Conservation (phyloP, 441 rosid species). For the Brassica hybrid region DNA sequence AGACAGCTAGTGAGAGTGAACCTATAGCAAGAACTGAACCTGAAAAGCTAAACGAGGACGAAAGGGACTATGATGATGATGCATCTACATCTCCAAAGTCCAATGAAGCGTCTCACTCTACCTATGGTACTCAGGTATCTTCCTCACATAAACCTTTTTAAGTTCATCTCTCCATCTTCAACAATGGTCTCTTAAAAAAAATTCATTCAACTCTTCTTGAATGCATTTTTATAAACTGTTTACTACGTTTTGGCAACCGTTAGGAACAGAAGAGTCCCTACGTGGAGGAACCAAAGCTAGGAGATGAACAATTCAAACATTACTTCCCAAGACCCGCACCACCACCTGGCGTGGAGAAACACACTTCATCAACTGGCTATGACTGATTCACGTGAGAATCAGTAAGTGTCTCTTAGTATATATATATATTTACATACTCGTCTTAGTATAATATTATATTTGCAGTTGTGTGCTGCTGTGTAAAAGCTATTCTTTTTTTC, state of each 20-base stretch:
- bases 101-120: conserved; percentile 54
- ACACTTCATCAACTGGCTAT: conserved; percentile 45
- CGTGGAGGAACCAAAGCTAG: conserved; percentile 70
- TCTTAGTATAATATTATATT: conserved; percentile 10
- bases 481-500: neutral
- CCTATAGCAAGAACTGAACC: conserved; percentile 44
- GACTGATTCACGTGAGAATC: conserved; percentile 38
- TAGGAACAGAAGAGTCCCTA: conserved; percentile 74
- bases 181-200: neutral
- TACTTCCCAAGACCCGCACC: conserved; percentile 77
- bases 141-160: conserved; percentile 16
- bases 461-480: conserved; percentile 25
- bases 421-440: neutral
- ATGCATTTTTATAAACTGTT: conserved; percentile 7
- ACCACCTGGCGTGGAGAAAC: conserved; percentile 79
- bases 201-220: neutral
- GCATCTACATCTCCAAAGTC: conserved; percentile 50
- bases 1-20: conserved; percentile 69
- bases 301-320: conserved; percentile 46
- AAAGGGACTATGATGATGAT: conserved; percentile 45
- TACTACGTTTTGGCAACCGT: conserved; percentile 23
- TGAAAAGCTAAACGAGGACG: conserved; percentile 62
- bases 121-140: conserved; percentile 62
- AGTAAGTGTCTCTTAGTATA: conserved; percentile 1
- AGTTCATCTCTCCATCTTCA: neutral